Evolutionary conservation across 257 asterid genomes (phyloP).

Genomic region (Phtheirospermum japonicum): DNA sequence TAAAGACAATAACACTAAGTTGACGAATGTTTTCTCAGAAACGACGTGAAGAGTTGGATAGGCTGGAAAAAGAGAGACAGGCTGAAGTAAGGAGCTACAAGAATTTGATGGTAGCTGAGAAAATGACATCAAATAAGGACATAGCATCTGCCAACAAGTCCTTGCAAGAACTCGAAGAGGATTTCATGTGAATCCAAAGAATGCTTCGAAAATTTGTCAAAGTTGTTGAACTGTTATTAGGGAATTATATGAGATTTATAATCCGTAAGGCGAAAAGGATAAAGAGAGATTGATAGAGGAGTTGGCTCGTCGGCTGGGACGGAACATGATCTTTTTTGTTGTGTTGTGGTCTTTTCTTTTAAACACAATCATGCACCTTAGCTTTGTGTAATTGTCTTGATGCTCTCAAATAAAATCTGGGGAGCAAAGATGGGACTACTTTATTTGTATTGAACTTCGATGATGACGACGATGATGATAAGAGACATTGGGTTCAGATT

Average conservation of each 20-base stretch:
- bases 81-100: conserved; percentile 93
- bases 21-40: conserved; percentile 42
- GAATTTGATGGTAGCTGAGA: conserved; percentile 92
- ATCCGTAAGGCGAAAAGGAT: conserved; percentile 16
- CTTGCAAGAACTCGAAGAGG: conserved; percentile 94
- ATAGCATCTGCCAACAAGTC: conserved; percentile 78
- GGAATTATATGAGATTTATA: conserved; percentile 14
- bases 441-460: background rate
- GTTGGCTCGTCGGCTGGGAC: background rate
- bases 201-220: background rate
- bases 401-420: conserved; percentile 25
- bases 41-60: conserved; percentile 81
- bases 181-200: conserved; percentile 67
- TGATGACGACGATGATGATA: background rate
- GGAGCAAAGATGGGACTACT: conserved; percentile 19
- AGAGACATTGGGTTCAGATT: too few relatives aligned
- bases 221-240: conserved; percentile 1
- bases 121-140: conserved; percentile 95
- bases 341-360: conserved; percentile 7
- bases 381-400: conserved; percentile 24
- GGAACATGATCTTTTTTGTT: conserved; percentile 15
- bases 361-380: conserved; percentile 20
- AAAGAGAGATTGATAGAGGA: background rate
- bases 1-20: background rate
- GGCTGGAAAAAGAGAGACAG: conserved; percentile 84